These are phyloP conservation scores for Sclerotinia sclerotiorum DNA, from an alignment of 2,329 filamentous ascomycete species.

Conservation along the genomic window DNA sequence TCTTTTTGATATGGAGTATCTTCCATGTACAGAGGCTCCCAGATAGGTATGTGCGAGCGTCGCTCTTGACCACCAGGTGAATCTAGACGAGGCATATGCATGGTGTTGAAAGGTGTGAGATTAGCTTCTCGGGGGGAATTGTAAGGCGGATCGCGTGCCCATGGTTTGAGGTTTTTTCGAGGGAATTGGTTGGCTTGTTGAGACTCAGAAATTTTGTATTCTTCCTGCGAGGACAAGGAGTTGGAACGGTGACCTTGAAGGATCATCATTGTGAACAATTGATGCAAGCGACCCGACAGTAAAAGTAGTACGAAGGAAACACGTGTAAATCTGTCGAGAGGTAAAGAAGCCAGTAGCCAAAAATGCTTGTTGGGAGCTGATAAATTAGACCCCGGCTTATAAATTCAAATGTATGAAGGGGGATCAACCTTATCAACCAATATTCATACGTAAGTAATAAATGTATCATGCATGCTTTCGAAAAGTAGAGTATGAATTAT, in stretches of 20 bases:
- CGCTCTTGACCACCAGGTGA: slow-evolving; percentile 5
- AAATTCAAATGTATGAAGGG: not conserved
- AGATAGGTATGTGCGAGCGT: slow-evolving; percentile 7
- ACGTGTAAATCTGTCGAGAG: too few species aligned
- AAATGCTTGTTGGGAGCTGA: not conserved
- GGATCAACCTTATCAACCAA: not conserved
- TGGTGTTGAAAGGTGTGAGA: slow-evolving; percentile 15
- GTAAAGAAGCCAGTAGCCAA: too few species aligned
- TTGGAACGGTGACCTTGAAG: slow-evolving; percentile 16
- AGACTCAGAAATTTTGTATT: not conserved
- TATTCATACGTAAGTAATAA: not conserved
- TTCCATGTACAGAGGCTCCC: slow-evolving; percentile 18
- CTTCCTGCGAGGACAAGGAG: not conserved
- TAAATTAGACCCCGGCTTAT: not conserved
- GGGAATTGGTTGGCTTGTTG: not conserved
- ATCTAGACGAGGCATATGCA: slow-evolving; percentile 15
- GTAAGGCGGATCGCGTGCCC: not conserved
- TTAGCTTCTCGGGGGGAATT: not conserved
- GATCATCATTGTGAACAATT: slow-evolving; percentile 5
- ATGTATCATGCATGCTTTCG: not conserved
- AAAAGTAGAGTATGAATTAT: not conserved
- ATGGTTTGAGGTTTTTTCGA: not conserved
- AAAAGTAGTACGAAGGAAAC: rapidly evolving
- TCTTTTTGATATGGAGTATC: not conserved
- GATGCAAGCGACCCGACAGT: not conserved